These are phyloP conservation scores for Echinochloa phyllopogon DNA, from an alignment of 176 grass and related monocot genomes.

Conservation along the genomic window DNA sequence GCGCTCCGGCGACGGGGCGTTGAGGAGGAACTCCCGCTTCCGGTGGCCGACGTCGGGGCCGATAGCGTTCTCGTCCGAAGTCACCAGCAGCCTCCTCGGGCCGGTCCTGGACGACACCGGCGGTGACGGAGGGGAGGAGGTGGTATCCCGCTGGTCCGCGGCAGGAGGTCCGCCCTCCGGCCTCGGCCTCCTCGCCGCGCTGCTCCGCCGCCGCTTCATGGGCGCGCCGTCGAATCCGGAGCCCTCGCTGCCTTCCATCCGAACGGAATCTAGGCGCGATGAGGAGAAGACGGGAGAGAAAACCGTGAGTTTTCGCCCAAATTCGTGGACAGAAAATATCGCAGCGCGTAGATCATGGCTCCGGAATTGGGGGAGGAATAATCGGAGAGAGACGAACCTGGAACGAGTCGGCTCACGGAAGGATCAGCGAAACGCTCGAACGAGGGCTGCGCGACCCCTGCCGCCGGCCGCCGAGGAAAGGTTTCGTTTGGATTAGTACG, in stretches of 20 bases:
- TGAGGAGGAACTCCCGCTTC: conserved; percentile 57
- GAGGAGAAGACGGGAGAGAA: not conserved
- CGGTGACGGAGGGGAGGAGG: conserved; percentile 29
- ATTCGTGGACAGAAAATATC: not conserved
- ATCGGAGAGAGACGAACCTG: not conserved
- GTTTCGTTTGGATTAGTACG: not conserved
- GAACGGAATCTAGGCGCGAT: not conserved
- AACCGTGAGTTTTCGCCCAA: not conserved
- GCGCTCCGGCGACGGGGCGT: conserved; percentile 35
- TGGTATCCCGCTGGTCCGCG: conserved; percentile 22
- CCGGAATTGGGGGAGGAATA: not conserved
- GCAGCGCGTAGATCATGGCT: not conserved
- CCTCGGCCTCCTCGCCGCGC: conserved; percentile 47
- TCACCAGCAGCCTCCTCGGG: conserved; percentile 21
- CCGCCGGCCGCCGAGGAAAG: not conserved
- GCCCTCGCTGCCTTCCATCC: conserved; percentile 45
- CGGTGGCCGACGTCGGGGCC: conserved; percentile 37
- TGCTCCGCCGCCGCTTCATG: conserved; percentile 48
- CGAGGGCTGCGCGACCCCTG: not conserved
- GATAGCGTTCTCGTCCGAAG: conserved; percentile 50
- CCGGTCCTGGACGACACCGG: conserved; percentile 46
- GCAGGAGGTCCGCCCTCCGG: conserved; percentile 38
- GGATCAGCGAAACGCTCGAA: not conserved
- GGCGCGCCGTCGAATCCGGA: conserved; percentile 36
- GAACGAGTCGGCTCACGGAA: not conserved